Evolutionary conservation across 2,329 filamentous ascomycete species (phyloP).

Genomic region (Fusarium fracticaudum): DNA sequence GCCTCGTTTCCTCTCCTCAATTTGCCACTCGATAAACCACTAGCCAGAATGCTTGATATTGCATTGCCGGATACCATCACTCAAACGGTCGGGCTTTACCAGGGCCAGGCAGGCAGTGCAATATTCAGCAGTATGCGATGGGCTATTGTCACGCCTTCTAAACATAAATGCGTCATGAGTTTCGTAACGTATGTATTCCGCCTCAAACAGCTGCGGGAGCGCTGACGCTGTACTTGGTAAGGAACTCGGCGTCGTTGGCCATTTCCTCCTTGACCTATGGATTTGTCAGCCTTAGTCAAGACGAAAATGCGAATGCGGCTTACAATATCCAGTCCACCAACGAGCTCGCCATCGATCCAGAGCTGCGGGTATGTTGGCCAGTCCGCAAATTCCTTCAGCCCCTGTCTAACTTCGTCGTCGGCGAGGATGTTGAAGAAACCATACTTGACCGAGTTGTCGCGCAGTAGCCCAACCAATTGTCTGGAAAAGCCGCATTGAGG

Average conservation of each 20-base stretch:
- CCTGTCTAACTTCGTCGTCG: conserved; percentile 96
- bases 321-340: conserved; percentile 96
- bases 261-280: conserved; percentile 91
- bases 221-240: conserved; percentile 75
- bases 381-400: conserved; percentile 95
- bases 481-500: conserved; percentile 94
- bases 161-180: conserved; percentile 9
- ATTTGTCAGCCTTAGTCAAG: conserved; percentile 32
- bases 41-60: neutral
- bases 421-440: conserved; percentile 99
- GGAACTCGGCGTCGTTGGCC: conserved; percentile 82
- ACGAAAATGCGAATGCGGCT: conserved; percentile 50
- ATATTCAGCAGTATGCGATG: neutral
- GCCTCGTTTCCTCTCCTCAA: neutral
- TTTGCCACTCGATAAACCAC: neutral
- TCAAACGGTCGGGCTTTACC: neutral
- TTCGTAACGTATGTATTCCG: conserved; percentile 15
- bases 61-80: neutral
- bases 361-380: conserved; percentile 98
- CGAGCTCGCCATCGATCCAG: conserved; percentile 89
- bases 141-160: conserved; percentile 13
- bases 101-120: neutral
- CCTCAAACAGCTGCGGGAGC: conserved; percentile 51
- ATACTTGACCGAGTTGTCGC: conserved; percentile 92
- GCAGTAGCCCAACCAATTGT: conserved; percentile 85